Evolutionary conservation across 768 basidiomycete species (phyloP), one percentile per base, ranked within the genome.

Genomic region (Tulasnella sp.): DNA sequence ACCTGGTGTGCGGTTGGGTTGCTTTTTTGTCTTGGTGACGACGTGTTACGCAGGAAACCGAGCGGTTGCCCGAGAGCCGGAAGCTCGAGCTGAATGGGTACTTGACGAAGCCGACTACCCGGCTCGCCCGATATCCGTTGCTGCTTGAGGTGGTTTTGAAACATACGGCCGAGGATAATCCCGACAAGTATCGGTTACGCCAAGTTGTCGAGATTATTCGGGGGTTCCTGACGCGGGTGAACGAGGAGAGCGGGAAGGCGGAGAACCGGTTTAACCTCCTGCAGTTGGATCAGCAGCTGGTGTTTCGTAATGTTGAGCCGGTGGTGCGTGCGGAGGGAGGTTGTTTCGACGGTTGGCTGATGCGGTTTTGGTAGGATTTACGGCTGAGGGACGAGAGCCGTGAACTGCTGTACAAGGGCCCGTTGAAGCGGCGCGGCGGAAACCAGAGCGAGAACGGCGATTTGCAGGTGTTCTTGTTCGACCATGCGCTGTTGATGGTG

Each of bases 61-160:
- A 99, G 67, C 84, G 96, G 17, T 73, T 86, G 17, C 93, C 93
- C 0, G 92, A 96, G 67, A 97, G 93, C 7, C 78, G 94, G 27
- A 98, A 97, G 70, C 78, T 98, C 34, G 96, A 99, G 69, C 72
- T 99, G 48, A 99, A 99, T 67, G 96, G 90, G 1, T 99, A 98
- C 69, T 74, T 99, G 37, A 99, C 96, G 6, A 98, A 97, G 69
- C 96, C 96, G 1, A 98, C 96, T 2, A 98, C 96, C 4, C 83
- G 96, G 64, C 75, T 99, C 25, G 96, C 94, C n/a, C 77, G 96
- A 61, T 98, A 98, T 68, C 96, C 96, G 6, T 76, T 99, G 1
- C 73, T 98, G 2, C 75, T 99, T 29, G 91, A 89, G 63, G 93
- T 89, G 14, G 88, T 96, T 9, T 72, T 85, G 57, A 98, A 97